These are phyloP conservation scores for Ulmus americana DNA, from an alignment of 331 rosid genomes.

Conservation along the genomic window DNA sequence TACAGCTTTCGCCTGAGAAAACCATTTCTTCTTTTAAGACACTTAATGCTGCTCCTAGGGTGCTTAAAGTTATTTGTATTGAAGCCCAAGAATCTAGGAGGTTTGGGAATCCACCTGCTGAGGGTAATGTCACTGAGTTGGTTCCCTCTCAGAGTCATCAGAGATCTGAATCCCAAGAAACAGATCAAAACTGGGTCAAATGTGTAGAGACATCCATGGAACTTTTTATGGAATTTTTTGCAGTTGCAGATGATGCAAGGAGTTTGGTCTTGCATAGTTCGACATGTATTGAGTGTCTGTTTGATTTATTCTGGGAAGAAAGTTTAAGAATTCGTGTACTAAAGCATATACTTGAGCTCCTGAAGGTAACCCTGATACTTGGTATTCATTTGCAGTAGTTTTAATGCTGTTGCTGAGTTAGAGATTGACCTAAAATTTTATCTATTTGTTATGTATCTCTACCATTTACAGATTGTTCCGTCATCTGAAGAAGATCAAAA, in stretches of 20 bases:
- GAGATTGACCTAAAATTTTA: slow-evolving; percentile 18
- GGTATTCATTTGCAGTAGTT: neutral
- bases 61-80: slow-evolving; percentile 82
- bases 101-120: slow-evolving; percentile 33
- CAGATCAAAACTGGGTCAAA: slow-evolving; percentile 40
- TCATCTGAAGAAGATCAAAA: slow-evolving; percentile 63
- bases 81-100: slow-evolving; percentile 74
- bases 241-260: slow-evolving; percentile 58
- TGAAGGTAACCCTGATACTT: slow-evolving; percentile 53
- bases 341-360: slow-evolving; percentile 68
- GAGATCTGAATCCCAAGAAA: slow-evolving; percentile 30
- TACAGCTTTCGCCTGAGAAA: slow-evolving; percentile 76
- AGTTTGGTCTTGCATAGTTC: slow-evolving; percentile 53
- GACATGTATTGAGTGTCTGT: slow-evolving; percentile 66
- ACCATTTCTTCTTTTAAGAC: slow-evolving; percentile 65
- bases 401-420: slow-evolving; percentile 12
- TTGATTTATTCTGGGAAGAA: slow-evolving; percentile 90
- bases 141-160: slow-evolving; percentile 29
- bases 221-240: slow-evolving; percentile 54
- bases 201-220: slow-evolving; percentile 64
- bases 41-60: slow-evolving; percentile 66
- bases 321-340: slow-evolving; percentile 68
- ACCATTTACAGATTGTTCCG: slow-evolving; percentile 50
- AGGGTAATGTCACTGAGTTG: slow-evolving; percentile 28
- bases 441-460: slow-evolving; percentile 10